phyloP scores from a whole-genome alignment of 2,329 filamentous ascomycete genomes.

The Penicillium freii region DNA sequence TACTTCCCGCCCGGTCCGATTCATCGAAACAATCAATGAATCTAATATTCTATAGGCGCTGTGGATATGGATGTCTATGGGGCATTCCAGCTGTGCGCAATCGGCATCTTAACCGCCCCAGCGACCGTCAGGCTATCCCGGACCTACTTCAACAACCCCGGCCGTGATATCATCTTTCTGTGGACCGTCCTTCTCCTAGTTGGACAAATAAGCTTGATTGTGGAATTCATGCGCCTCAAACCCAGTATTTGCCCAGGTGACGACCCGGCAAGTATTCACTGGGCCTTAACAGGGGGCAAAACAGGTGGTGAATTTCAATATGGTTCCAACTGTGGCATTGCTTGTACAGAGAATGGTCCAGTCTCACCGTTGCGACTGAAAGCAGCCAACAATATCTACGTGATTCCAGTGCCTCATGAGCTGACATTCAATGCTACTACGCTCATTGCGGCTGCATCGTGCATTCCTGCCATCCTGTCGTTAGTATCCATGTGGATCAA shows the following conservation, averaged over 20 bases:
- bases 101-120: constrained; percentile 64
- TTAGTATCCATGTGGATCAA: constrained; percentile 63
- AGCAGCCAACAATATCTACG: constrained; percentile 60
- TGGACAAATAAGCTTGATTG: constrained; percentile 56
- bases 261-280: constrained; percentile 39
- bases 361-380: constrained; percentile 56
- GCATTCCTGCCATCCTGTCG: constrained; percentile 62
- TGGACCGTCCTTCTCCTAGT: constrained; percentile 63
- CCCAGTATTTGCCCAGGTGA: constrained; percentile 46
- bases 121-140: constrained; percentile 60
- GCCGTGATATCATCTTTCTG: constrained; percentile 64
- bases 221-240: constrained; percentile 62
- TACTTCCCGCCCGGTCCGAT: too few species aligned
- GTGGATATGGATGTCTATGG: constrained; percentile 69
- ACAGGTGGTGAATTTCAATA: constrained; percentile 9
- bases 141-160: constrained; percentile 64
- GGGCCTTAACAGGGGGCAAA: constrained; percentile 28
- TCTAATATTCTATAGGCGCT: constrained; percentile 46
- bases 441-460: constrained; percentile 62
- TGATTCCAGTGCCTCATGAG: constrained; percentile 57
- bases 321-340: constrained; percentile 12
- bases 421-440: constrained; percentile 61
- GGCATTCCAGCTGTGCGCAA: constrained; percentile 65
- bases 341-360: constrained; percentile 33
- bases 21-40: not conserved